These are phyloP conservation scores for Salix purpurea DNA, from an alignment of 345 rosid genomes.

Conservation along the genomic window DNA sequence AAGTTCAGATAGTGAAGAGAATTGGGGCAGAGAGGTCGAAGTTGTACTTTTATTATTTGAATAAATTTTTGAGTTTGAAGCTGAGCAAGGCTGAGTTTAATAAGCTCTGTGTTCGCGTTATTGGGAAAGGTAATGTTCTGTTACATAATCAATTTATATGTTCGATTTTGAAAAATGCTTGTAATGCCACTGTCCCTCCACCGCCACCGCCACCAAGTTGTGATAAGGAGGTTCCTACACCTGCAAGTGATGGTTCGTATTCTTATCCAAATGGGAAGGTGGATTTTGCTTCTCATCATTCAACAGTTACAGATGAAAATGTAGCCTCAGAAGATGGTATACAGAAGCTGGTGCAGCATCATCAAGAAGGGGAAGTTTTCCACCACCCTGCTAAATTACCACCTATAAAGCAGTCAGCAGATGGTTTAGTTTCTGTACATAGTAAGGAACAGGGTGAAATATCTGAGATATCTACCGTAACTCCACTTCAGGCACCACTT, in stretches of 20 bases:
- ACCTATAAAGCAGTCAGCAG: conserved; percentile 1
- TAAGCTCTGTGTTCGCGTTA: conserved; percentile 27
- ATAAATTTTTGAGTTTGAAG: conserved; percentile 34
- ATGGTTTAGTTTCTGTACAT: conserved; percentile 19
- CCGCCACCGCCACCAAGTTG: conserved; percentile 19
- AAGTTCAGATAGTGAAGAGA: conserved; percentile 33
- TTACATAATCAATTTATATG: conserved; percentile 42
- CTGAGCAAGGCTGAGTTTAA: conserved; percentile 34
- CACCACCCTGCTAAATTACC: conserved; percentile 6
- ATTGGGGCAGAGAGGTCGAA: conserved; percentile 35
- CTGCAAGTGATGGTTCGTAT: conserved; percentile 7
- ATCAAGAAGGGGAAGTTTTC: conserved; percentile 27
- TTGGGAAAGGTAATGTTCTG: conserved; percentile 39
- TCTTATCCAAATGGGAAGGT: conserved; percentile 27
- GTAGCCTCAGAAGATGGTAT: conserved; percentile 13
- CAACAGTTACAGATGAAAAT: conserved; percentile 8
- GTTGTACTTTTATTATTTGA: conserved; percentile 32
- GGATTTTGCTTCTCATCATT: conserved; percentile 19
- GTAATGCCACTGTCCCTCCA: conserved; percentile 19
- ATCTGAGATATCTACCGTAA: conserved; percentile 18
- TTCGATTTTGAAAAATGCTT: conserved; percentile 42
- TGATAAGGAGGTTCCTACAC: conserved; percentile 12
- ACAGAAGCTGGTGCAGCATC: conserved; percentile 25
- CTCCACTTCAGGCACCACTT: conserved; percentile 34
- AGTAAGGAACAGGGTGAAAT: conserved; percentile 16